Percentiles rank a stretch among this genome's conserved stretches.
phyloP scores from a whole-genome alignment of 495 filamentous ascomycete species.

The Neurospora cerealis region DNA sequence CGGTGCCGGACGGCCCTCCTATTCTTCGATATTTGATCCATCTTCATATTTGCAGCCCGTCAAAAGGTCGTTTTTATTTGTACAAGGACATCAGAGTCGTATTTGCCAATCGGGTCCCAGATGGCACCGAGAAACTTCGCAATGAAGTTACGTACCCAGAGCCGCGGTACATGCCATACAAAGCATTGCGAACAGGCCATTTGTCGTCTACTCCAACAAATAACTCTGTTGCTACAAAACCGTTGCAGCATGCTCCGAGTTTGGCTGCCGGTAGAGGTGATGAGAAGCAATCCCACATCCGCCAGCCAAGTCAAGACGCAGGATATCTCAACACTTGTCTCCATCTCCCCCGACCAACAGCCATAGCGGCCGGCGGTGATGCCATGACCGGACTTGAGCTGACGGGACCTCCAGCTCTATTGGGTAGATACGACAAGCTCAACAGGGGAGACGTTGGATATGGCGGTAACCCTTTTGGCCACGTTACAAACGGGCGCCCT shows the following conservation, averaged over 20 bases:
- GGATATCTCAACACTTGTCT: not conserved
- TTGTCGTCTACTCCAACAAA: not conserved
- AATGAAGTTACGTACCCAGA: conserved; percentile 89
- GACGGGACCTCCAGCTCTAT: conserved; percentile 21
- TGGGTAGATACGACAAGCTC: conserved; percentile 60
- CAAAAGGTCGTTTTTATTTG: conserved; percentile 74
- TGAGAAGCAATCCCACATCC: not conserved
- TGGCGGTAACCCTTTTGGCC: conserved; percentile 46
- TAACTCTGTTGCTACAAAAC: not conserved
- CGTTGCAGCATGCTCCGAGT: not conserved
- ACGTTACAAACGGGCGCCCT: conserved; percentile 7
- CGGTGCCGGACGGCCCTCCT: conserved; percentile 32
- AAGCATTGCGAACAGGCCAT: conserved; percentile 37
- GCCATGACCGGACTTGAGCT: conserved; percentile 11
- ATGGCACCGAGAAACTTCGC: conserved; percentile 86
- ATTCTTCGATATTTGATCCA: conserved; percentile 88
- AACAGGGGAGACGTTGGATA: conserved; percentile 59
- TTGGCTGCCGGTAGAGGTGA: not conserved
- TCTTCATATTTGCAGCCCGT: conserved; percentile 84
- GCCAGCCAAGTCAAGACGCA: not conserved
- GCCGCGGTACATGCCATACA: conserved; percentile 79
- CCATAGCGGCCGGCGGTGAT: not conserved
- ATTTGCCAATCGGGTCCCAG: conserved; percentile 94
- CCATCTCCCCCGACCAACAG: not conserved
- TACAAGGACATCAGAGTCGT: conserved; percentile 91